Evolutionary conservation across 1,284 basidiomycete species (phyloP).

Genomic region (Sporisorium iseilematis-ciliati): DNA sequence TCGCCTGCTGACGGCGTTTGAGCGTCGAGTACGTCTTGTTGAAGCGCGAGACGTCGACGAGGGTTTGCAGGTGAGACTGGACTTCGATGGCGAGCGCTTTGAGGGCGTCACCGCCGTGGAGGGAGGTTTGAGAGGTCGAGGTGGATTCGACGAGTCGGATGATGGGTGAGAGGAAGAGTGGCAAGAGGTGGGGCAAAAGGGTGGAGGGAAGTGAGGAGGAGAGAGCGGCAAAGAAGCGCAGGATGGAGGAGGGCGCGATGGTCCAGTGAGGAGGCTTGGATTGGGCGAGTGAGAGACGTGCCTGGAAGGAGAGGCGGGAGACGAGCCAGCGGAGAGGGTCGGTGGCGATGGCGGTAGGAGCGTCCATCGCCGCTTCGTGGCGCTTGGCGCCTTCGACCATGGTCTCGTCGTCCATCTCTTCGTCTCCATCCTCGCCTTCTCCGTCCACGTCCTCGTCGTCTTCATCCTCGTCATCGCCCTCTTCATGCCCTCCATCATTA

Average conservation of each 20-base stretch:
- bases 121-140: constrained; percentile 75
- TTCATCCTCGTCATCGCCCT: constrained; percentile 16
- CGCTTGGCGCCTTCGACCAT: constrained; percentile 47
- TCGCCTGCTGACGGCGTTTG: constrained; percentile 78
- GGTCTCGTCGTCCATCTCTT: constrained; percentile 39
- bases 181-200: constrained; percentile 77
- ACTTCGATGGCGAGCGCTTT: constrained; percentile 85
- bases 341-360: constrained; percentile 35
- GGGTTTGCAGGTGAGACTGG: constrained; percentile 85
- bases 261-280: constrained; percentile 75
- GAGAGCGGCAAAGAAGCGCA: constrained; percentile 73
- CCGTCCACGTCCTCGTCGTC: constrained; percentile 48
- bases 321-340: constrained; percentile 91
- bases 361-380: constrained; percentile 50
- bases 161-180: constrained; percentile 86
- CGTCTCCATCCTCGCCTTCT: constrained; percentile 46
- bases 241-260: constrained; percentile 80
- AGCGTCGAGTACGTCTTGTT: constrained; percentile 83
- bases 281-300: constrained; percentile 71
- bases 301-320: constrained; percentile 90
- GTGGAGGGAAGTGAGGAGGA: constrained; percentile 25
- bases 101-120: constrained; percentile 76
- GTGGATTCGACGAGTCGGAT: constrained; percentile 85
- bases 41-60: constrained; percentile 87
- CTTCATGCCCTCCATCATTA: constrained; percentile 3